Percentiles rank a stretch among this genome's conserved stretches.
Evolutionary conservation across 345 rosid genomes (phyloP).

Genomic region (Rhodamnia rubescens): DNA sequence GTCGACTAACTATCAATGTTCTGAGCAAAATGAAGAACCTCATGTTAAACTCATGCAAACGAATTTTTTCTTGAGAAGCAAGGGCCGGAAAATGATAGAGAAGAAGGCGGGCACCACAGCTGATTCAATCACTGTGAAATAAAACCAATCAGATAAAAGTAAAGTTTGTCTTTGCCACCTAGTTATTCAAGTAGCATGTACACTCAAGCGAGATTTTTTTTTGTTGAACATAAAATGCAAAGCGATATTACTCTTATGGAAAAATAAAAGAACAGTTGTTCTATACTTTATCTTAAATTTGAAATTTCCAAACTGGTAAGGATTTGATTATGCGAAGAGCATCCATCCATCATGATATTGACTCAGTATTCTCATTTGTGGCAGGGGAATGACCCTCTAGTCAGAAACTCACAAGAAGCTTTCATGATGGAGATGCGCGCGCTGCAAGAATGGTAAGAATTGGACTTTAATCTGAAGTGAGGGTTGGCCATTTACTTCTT

Average conservation of each 20-base stretch:
- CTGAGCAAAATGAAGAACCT: no score
- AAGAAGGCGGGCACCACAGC: no score
- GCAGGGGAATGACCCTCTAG: slow-evolving; percentile 67
- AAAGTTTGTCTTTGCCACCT: not conserved
- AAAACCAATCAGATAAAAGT: not conserved
- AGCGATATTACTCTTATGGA: not conserved
- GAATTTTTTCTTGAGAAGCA: no score
- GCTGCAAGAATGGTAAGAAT: slow-evolving; percentile 62
- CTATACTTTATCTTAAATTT: not conserved
- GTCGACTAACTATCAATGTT: rapidly evolving
- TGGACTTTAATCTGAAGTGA: not conserved
- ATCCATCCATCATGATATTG: not conserved
- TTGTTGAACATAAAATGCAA: not conserved
- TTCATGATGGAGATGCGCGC: slow-evolving; percentile 97
- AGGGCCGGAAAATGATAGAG: no score
- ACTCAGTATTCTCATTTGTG: not conserved
- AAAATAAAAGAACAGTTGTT: not conserved
- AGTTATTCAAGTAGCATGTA: not conserved
- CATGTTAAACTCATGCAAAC: no score
- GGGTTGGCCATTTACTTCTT: not conserved
- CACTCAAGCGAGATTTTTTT: rapidly evolving
- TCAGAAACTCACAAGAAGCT: slow-evolving; percentile 79
- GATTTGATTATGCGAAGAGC: not conserved
- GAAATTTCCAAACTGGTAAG: not conserved
- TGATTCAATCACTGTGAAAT: no score